Evolutionary conservation across 208 protist genomes (phyloP).

Genomic region (Trypanosoma vivax): DNA sequence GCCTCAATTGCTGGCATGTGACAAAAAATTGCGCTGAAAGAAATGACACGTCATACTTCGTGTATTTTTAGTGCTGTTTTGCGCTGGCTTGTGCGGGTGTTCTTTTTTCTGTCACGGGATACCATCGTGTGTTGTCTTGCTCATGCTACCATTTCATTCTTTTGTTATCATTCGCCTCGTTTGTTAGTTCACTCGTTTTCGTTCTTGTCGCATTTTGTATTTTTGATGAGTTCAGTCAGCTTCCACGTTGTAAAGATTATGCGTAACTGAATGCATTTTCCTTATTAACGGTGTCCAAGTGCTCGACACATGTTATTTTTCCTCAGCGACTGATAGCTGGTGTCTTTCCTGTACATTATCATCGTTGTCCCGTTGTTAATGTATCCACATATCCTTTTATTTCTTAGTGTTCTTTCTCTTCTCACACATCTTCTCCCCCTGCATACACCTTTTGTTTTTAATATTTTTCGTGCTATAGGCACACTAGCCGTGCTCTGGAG

Average conservation of each 20-base stretch:
- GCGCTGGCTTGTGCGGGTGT: background rate
- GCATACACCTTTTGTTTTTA: background rate
- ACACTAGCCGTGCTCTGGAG: background rate
- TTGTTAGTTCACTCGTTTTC: background rate
- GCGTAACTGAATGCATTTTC: too few relatives aligned
- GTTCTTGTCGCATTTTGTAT: background rate
- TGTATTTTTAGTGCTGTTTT: background rate
- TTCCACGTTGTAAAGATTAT: background rate
- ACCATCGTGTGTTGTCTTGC: too few relatives aligned
- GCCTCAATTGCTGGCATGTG: slow-evolving; percentile 4
- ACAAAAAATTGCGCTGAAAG: background rate
- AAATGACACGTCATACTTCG: slow-evolving; percentile 6
- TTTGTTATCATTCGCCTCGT: background rate
- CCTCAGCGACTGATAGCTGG: too few relatives aligned
- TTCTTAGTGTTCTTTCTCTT: too few relatives aligned
- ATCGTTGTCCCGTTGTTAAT: too few relatives aligned
- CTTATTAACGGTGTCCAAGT: too few relatives aligned
- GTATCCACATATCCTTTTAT: too few relatives aligned
- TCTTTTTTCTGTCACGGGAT: background rate
- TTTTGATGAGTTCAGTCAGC: background rate
- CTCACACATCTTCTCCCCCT: slow-evolving; percentile 14
- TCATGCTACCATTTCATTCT: background rate
- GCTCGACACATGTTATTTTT: too few relatives aligned
- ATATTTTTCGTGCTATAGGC: background rate
- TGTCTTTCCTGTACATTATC: background rate